Evolutionary conservation across 768 basidiomycete genomes (phyloP).

Genomic region (Leucosporidium creatinivorum): DNA sequence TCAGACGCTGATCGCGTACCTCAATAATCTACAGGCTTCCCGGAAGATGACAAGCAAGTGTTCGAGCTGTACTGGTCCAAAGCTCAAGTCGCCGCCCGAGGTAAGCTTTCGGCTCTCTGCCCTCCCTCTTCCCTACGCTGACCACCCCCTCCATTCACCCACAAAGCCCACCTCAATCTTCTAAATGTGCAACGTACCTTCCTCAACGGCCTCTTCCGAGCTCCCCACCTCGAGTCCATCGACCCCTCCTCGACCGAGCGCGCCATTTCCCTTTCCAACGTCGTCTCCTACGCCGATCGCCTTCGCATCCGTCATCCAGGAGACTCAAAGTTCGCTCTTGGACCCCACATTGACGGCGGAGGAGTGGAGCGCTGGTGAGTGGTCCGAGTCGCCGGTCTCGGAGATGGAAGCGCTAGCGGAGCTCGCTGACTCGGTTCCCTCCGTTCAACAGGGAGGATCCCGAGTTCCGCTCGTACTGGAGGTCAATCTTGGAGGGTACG

Average conservation of each 20-base stretch:
- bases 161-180: not conserved
- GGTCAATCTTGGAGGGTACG: constrained; percentile 54
- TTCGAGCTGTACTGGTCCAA: not conserved
- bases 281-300: constrained; percentile 69
- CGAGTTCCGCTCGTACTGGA: constrained; percentile 14
- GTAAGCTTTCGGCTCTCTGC: not conserved
- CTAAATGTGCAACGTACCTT: not conserved
- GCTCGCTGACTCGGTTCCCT: no score
- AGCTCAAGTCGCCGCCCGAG: not conserved
- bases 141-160: not conserved
- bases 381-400: no score
- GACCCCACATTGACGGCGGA: constrained; percentile 54
- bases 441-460: constrained; percentile 49
- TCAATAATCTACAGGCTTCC: not conserved
- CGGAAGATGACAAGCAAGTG: not conserved
- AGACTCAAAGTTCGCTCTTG: constrained; percentile 54
- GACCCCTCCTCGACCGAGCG: not conserved
- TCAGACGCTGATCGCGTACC: no score
- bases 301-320: constrained; percentile 66
- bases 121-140: not conserved
- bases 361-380: constrained; percentile 57
- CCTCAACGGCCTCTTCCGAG: not conserved
- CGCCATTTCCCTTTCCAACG: not conserved
- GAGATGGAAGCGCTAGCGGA: no score
- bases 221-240: not conserved